Percentiles rank a stretch among this genome's conserved stretches.
Evolutionary conservation across 2,329 filamentous ascomycete species (phyloP).

Genomic region (Hymenoscyphus occultus): DNA sequence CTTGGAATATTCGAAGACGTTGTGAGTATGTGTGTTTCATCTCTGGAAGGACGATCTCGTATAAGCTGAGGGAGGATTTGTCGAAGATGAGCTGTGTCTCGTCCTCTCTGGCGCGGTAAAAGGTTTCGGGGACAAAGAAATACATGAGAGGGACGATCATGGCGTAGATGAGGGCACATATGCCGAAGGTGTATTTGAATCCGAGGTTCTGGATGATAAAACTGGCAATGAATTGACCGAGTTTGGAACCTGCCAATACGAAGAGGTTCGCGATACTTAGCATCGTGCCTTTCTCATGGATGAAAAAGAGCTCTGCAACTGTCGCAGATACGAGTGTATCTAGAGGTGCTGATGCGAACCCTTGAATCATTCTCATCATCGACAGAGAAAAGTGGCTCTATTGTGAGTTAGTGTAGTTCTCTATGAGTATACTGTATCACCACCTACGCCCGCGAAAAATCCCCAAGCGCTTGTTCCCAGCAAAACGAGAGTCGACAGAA

Average conservation of each 20-base stretch:
- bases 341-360: constrained; percentile 32
- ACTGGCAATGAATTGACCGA: constrained; percentile 40
- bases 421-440: background rate
- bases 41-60: constrained; percentile 29
- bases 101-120: constrained; percentile 29
- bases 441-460: constrained; percentile 36
- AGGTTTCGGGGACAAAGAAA: constrained; percentile 46
- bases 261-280: constrained; percentile 31
- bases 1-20: constrained; percentile 40
- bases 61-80: constrained; percentile 28
- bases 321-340: constrained; percentile 37
- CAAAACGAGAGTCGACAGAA: constrained; percentile 37
- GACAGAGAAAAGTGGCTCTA: constrained; percentile 40
- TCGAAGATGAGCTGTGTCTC: constrained; percentile 28
- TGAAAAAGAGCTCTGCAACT: constrained; percentile 46
- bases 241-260: constrained; percentile 32
- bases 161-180: constrained; percentile 43
- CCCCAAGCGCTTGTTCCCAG: constrained; percentile 41
- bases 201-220: constrained; percentile 40
- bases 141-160: constrained; percentile 42
- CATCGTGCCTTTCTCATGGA: constrained; percentile 43
- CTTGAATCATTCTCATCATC: constrained; percentile 35
- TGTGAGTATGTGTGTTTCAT: constrained; percentile 37
- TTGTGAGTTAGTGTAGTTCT: constrained; percentile 4
- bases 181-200: constrained; percentile 38